Conservation (phyloP, 331 rosid genomes). For the Dryas integrifolia region DNA sequence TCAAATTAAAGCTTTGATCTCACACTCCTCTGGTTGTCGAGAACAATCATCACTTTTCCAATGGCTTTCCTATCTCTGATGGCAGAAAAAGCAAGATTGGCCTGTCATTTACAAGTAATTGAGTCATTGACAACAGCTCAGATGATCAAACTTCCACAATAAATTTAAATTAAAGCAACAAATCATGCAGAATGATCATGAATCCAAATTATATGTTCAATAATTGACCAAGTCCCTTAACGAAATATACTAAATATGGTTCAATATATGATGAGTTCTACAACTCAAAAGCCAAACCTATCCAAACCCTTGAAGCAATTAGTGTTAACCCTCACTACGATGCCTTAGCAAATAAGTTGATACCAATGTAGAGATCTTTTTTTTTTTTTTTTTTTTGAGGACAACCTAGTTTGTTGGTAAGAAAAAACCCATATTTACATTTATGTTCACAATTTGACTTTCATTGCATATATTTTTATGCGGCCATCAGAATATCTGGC, state of each 20-base stretch:
- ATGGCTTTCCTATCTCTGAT: slow-evolving; percentile 73
- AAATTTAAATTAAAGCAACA: not conserved
- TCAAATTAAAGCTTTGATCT: slow-evolving; percentile 59
- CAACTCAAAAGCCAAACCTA: not conserved
- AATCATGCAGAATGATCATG: not conserved
- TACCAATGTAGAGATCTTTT: too few species aligned
- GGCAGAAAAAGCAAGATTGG: slow-evolving; percentile 76
- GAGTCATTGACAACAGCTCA: slow-evolving; percentile 13
- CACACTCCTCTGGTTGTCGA: slow-evolving; percentile 42
- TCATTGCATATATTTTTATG: not conserved
- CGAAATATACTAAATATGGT: not conserved
- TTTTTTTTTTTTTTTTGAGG: too few species aligned
- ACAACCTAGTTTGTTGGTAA: too few species aligned
- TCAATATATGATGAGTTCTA: not conserved
- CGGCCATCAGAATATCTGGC: not conserved
- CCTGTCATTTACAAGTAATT: slow-evolving; percentile 51
- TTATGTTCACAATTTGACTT: not conserved
- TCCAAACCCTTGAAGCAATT: not conserved
- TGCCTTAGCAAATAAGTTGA: too few species aligned
- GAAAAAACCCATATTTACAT: too few species aligned
- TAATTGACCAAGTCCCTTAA: not conserved
- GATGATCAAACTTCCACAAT: slow-evolving; percentile 12
- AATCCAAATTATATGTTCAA: not conserved
- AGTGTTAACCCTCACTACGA: not conserved
- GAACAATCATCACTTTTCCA: slow-evolving; percentile 81